Base-by-base conservation (phyloP, 2,329 filamentous ascomycete genomes). In the Emergomyces orientalis region DNA sequence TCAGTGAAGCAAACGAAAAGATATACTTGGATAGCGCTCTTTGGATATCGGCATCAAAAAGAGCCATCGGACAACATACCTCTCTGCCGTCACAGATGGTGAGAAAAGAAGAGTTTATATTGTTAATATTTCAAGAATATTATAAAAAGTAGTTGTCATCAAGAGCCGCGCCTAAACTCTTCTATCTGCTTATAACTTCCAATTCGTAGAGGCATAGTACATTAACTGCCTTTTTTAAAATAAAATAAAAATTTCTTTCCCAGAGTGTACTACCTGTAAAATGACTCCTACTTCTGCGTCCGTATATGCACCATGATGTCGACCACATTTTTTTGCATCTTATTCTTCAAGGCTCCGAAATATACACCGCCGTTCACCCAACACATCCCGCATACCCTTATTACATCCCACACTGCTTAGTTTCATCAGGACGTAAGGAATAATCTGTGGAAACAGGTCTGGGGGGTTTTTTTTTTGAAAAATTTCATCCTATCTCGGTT, bases 11-110 rank as follows among this genome's bases (percentile, higher is more conserved):
- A 61, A 51, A 17, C 25, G 22, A 39, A 39, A 39, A 41, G 14
- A n/a, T 32, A 61, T 61, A 61, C 60, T 61, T 61, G 60, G 30
- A 55, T 30, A 14, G 60, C 51, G 43, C 60, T 61, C 47, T 45
- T 30, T 61, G 60, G 60, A 55, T 43, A 41, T 55, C 25, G 49
- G 13, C 19, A 13, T 11, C 6, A 19, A 27, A 22, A 51, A 32
- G 17, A 60, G 27, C 14, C 45, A 14, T 47, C n/a, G n/a, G 45
- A n/a, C n/a, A n/a, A 25, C 8, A 47, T 47, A 47, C 25, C 25
- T 13, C 45, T 25, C n/a, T 25, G n/a, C 11, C 9, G 45, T 47
- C n/a, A 22, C 45, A 22, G n/a, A 13, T 4, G 41, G 19, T 19
- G 27, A 34, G 51, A 7, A 32, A 13, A 55, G 30, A n/a, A 41